Percentiles rank a stretch among this genome's conserved stretches.
These are phyloP conservation scores for Ilyonectria destructans DNA, from an alignment of 2,329 filamentous ascomycete species.

Conservation along the genomic window DNA sequence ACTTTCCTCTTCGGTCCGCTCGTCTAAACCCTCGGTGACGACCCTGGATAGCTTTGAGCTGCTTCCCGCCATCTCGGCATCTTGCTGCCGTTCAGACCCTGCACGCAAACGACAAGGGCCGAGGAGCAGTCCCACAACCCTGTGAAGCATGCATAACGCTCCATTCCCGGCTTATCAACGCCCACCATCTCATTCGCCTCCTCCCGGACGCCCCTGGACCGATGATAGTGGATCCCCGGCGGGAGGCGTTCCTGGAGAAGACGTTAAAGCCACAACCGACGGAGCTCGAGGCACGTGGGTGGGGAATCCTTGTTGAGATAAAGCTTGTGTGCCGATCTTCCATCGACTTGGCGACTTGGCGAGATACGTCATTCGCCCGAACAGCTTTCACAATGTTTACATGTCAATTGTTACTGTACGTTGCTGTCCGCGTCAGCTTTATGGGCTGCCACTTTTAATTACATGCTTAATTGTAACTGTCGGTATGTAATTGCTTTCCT, in stretches of 20 bases:
- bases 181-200: constrained; percentile 23
- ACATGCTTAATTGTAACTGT: not conserved
- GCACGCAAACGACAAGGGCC: not conserved
- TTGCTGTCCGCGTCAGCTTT: not conserved
- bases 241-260: constrained; percentile 3
- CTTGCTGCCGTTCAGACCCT: constrained; percentile 18
- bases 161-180: constrained; percentile 21
- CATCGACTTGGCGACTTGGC: constrained; percentile 25
- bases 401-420: not conserved
- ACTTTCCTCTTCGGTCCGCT: not conserved
- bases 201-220: not conserved
- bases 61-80: constrained; percentile 34
- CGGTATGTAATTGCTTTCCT: not conserved
- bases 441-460: not conserved
- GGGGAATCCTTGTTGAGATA: constrained; percentile 7
- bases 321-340: constrained; percentile 30
- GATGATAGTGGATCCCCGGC: constrained; percentile 1
- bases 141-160: not conserved
- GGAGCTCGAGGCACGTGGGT: constrained; percentile 38
- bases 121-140: not conserved
- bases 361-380: constrained; percentile 9
- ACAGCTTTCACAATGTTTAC: not conserved
- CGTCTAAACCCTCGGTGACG: constrained; percentile 25
- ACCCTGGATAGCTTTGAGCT: constrained; percentile 28
- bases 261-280: constrained; percentile 20